phyloP scores from a whole-genome alignment of 805 yeast species.

The Candida endomychidarum region DNA sequence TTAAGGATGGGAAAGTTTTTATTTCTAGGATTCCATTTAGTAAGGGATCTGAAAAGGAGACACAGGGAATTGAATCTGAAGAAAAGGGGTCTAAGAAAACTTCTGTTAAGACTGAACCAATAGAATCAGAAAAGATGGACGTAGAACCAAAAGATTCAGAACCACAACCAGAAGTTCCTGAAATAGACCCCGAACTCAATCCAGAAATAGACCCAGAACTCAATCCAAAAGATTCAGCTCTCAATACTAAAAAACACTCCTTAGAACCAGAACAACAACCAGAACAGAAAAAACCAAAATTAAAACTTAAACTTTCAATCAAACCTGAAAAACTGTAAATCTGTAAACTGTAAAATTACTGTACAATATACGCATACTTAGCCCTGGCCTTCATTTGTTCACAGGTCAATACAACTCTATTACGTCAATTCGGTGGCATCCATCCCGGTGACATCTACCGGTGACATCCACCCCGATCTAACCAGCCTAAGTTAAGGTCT shows the following conservation, averaged over 20 bases:
- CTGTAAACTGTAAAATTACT: slow-evolving; percentile 6
- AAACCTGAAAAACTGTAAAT: slow-evolving; percentile 10
- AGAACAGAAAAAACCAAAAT: slow-evolving; percentile 3
- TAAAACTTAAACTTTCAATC: slow-evolving; percentile 7
- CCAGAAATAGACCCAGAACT: slow-evolving; percentile 4
- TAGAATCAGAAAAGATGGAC: too few species aligned
- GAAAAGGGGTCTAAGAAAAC: too few species aligned
- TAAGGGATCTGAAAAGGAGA: too few species aligned
- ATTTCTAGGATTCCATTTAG: slow-evolving; percentile 45
- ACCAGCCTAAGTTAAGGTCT: too few species aligned
- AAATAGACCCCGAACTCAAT: slow-evolving; percentile 2
- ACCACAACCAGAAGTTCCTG: too few species aligned
- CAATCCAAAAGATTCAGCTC: too few species aligned
- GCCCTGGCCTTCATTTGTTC: too few species aligned
- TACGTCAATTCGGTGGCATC: neutral
- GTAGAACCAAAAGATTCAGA: too few species aligned
- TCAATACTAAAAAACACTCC: too few species aligned
- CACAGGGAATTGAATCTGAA: too few species aligned
- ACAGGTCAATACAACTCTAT: too few species aligned
- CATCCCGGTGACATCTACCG: neutral
- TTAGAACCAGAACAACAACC: slow-evolving; percentile 1
- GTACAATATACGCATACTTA: slow-evolving; percentile 6
- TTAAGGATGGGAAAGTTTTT: slow-evolving; percentile 32
- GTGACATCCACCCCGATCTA: neutral
- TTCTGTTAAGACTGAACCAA: slow-evolving; percentile 1